Percentiles rank a stretch among this genome's conserved stretches.
phyloP scores from a whole-genome alignment of 352 stramenopile genomes.

The Phytophthora ramorum region DNA sequence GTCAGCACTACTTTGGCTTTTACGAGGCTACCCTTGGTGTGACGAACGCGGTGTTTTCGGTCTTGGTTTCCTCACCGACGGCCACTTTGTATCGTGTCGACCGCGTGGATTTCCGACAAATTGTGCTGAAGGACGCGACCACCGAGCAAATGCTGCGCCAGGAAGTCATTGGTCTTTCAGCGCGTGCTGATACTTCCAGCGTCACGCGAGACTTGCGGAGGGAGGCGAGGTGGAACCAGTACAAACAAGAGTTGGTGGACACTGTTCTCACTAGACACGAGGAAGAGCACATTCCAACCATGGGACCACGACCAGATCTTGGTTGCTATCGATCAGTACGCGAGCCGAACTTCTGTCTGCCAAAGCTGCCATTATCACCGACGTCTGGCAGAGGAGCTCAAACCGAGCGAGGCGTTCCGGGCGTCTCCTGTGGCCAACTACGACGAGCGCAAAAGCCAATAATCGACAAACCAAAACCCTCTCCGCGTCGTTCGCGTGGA shows the following conservation, averaged over 20 bases:
- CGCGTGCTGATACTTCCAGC: conserved; percentile 47
- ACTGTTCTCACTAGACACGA: conserved; percentile 47
- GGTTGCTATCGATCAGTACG: conserved; percentile 24
- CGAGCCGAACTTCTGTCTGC: conserved; percentile 30
- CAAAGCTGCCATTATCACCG: conserved; percentile 21
- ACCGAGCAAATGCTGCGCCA: conserved; percentile 54
- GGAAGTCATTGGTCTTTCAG: conserved; percentile 49
- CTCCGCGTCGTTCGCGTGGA: conserved; percentile 25
- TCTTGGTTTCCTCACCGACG: conserved; percentile 66
- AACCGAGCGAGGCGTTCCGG: conserved; percentile 27
- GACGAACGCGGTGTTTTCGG: conserved; percentile 54
- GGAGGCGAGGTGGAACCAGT: conserved; percentile 58
- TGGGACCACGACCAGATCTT: conserved; percentile 47
- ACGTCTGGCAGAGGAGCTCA: conserved; percentile 11
- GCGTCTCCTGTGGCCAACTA: conserved; percentile 26
- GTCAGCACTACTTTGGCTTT: conserved; percentile 68
- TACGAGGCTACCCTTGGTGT: conserved; percentile 57
- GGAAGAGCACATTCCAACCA: conserved; percentile 42
- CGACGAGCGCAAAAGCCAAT: conserved; percentile 34
- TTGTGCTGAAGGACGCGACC: conserved; percentile 57
- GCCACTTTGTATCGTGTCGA: conserved; percentile 72
- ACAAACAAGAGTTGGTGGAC: conserved; percentile 54
- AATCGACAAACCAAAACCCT: conserved; percentile 20
- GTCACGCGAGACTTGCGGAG: conserved; percentile 55
- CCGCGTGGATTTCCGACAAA: conserved; percentile 73